Base-by-base conservation (phyloP, 2,329 filamentous ascomycete genomes). In the Diaporthe velutina region DNA sequence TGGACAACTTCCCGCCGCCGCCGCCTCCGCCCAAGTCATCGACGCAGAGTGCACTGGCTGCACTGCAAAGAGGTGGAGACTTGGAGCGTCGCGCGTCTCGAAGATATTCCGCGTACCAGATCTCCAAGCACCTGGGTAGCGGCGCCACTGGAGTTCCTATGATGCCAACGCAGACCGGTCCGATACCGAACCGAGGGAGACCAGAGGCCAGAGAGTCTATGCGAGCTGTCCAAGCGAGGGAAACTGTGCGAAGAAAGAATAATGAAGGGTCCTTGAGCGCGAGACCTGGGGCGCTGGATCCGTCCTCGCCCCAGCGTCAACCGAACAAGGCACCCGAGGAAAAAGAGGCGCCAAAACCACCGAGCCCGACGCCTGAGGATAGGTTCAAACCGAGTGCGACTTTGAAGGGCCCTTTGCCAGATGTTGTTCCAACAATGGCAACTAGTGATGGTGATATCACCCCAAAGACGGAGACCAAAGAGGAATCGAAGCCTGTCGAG, bases 61-160 rank as follows among this genome's bases (percentile, higher is more conserved):
- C 96, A 68, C 84, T 99, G 78, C 97, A 98, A 84, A 92, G 95
- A 83, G 96, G 96, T 45, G 96, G 96, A 28, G 96, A 98, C 78
- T 86, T 99, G 67, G 97, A 99, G 84, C 91, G 97, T 81, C 90
- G 97, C 81, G 97, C 97, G 0, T 99, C 97, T 19, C 90, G 96
- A 78, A 90, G 97, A 80, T 99, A 98, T 82, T 98, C 97, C 2
- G 94, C 95, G 71, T 99, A 98, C 82, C 97, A 99, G 81, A 98
- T 99, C 78, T 95, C 95, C 60, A 98, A 98, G 81, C 95, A 98
- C 80, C 87, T 98, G 2, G 96, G 96, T 15, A 90, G 92, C 22
- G 93, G 93, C 52, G 90, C 94, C 22, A 95, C 93, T 83, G 95
- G 94, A 28, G 93, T 98, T 22, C 95, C 96, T 9, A 94, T 97